Conservation (phyloP, 78 protist genomes). For the Thecamonas trahens region DNA sequence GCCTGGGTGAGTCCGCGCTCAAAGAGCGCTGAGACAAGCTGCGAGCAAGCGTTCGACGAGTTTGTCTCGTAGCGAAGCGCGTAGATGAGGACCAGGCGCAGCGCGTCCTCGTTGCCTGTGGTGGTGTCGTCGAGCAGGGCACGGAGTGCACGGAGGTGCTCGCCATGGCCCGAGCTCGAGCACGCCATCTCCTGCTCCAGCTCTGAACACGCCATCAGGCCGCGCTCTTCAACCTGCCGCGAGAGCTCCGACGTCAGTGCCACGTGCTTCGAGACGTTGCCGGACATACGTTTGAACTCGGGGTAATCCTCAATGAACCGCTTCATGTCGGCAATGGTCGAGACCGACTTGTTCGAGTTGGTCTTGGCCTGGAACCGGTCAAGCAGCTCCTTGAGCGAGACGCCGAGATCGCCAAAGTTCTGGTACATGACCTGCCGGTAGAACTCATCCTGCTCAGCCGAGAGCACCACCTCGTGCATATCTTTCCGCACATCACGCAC, state of each 20-base stretch:
- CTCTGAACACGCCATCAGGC: constrained; percentile 60
- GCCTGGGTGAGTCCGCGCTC: too few relatives aligned
- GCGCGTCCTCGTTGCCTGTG: constrained; percentile 15
- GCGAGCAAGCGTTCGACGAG: neutral
- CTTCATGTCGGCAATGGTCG: constrained; percentile 79
- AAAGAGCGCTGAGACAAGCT: neutral
- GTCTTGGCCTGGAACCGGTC: constrained; percentile 56
- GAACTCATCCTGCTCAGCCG: constrained; percentile 66
- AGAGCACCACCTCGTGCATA: constrained; percentile 53
- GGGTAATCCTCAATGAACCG: constrained; percentile 85
- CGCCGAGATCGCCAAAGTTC: constrained; percentile 91
- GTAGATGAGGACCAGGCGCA: constrained; percentile 72
- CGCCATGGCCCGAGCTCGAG: constrained; percentile 35
- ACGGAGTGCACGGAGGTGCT: too few relatives aligned
- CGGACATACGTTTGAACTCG: constrained; percentile 70
- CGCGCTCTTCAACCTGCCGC: constrained; percentile 8
- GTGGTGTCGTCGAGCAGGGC: constrained; percentile 1
- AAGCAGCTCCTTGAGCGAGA: constrained; percentile 60
- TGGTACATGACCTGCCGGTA: constrained; percentile 51
- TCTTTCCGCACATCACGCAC: neutral
- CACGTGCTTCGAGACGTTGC: constrained; percentile 77
- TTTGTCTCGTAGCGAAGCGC: constrained; percentile 69
- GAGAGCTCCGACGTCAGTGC: constrained; percentile 54
- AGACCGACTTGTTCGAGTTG: constrained; percentile 50
- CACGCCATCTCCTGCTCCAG: constrained; percentile 89